Evolutionary conservation across 2,329 filamentous ascomycete genomes (phyloP), one percentile per base, ranked within the genome.

Genomic region (Zasmidium citrigriseum): DNA sequence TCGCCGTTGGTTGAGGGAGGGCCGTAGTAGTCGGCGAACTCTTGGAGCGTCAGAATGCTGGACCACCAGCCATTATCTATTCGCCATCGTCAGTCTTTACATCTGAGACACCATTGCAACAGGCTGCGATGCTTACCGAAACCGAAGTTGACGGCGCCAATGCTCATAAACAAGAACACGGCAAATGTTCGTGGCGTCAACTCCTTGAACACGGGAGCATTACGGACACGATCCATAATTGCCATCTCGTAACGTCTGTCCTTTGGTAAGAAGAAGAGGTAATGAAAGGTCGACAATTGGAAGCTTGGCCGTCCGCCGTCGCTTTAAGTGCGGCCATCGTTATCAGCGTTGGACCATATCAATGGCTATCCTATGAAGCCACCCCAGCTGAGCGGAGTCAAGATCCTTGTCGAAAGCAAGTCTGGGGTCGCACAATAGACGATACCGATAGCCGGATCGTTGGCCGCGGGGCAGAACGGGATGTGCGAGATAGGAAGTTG

Each of bases 61-160:
- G 44, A 48, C 46, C 46, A 48, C 46, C 46, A 48, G 20, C 46
- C 46, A 24, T 48, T 48, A 22, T 48, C 46, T 48, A 18, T 48
- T 16, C 4, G 7, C n/a, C n/a, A 7, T 9, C 34, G 34, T 41
- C 16, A 41, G 34, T n/a, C 14, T 7, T 9, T 41, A 41, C 5
- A 11, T 9, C 14, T n/a, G 18, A 9, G 34, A n/a, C 34, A 4
- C 4, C 12, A 10, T 41, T 16, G n/a, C n/a, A n/a, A n/a, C n/a
- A n/a, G n/a, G n/a, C n/a, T 10, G 16, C 4, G 12, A 29, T 3
- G 3, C 18, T 24, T 48, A 48, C 46, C 46, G 18, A 48, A 48
- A 14, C 46, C 46, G 46, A 48, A 48, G 46, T 48, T 48, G 22
- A 48, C 20, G 18, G 46, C 46, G 24, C 46, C 46, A 23, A 48